A percentile compares a stretch with the other conserved stretches of the same genome.
These are phyloP conservation scores for Trichophyton simii DNA, from an alignment of 2,329 filamentous ascomycete species.

Conservation along the genomic window DNA sequence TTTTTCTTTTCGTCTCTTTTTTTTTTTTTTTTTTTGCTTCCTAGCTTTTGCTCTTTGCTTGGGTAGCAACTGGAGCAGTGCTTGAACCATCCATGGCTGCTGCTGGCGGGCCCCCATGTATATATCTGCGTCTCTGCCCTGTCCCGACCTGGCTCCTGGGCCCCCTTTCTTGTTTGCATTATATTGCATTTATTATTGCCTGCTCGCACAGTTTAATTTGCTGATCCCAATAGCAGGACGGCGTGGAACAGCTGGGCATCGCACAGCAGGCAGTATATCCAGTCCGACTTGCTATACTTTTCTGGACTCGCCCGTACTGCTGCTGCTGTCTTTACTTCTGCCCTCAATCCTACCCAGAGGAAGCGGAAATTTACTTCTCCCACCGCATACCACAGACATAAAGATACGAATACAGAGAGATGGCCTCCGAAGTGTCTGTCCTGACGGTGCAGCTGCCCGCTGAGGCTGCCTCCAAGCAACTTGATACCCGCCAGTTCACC, in stretches of 20 bases:
- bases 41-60: too few species aligned
- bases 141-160: too few species aligned
- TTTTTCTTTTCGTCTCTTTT: background rate
- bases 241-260: background rate
- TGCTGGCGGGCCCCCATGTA: background rate
- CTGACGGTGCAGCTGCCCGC: background rate
- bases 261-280: background rate
- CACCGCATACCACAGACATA: background rate
- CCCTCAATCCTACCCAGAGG: background rate
- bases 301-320: background rate
- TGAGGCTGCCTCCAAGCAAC: background rate
- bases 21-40: background rate
- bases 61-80: background rate
- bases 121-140: background rate
- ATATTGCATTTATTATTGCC: background rate
- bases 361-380: background rate
- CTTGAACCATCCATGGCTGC: too few species aligned
- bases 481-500: constrained; percentile 1
- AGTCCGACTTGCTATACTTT: background rate
- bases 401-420: too few species aligned
- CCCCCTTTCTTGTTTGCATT: background rate
- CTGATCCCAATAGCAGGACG: background rate
- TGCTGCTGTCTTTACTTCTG: background rate
- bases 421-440: constrained; percentile 1
- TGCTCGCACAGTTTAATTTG: constrained; percentile 1